These are phyloP conservation scores for Penicillium sp. DNA, from an alignment of 2,329 filamentous ascomycete species.

Conservation along the genomic window DNA sequence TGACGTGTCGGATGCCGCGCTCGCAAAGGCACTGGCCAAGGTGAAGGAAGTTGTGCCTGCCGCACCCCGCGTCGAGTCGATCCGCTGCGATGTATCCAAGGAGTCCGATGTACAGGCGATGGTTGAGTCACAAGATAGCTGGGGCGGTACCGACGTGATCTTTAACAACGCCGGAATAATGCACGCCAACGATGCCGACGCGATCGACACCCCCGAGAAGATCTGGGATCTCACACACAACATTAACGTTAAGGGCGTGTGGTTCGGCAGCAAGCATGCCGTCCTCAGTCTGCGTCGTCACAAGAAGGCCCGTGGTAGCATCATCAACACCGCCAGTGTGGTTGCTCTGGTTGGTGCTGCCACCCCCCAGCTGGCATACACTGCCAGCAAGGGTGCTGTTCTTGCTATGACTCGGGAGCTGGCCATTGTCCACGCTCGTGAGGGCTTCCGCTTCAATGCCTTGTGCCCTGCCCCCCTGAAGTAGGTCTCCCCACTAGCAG, in stretches of 20 bases:
- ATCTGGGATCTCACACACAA: conserved; percentile 94
- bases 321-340: conserved; percentile 91
- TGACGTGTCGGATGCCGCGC: conserved; percentile 77
- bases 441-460: conserved; percentile 87
- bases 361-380: conserved; percentile 89
- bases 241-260: conserved; percentile 98
- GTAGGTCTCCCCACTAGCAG: conserved; percentile 38
- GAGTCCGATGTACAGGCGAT: conserved; percentile 76
- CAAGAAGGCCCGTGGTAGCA: conserved; percentile 74
- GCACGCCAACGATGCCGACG: conserved; percentile 80
- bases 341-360: conserved; percentile 85
- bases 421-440: conserved; percentile 87
- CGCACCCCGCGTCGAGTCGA: conserved; percentile 28
- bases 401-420: conserved; percentile 86
- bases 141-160: conserved; percentile 87
- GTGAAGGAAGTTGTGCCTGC: conserved; percentile 70
- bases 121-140: conserved; percentile 73
- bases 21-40: conserved; percentile 75
- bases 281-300: conserved; percentile 77
- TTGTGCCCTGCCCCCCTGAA: conserved; percentile 90
- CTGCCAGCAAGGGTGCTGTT: conserved; percentile 90
- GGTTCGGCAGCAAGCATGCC: conserved; percentile 92
- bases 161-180: conserved; percentile 99
- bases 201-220: conserved; percentile 79
- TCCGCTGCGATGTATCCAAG: conserved; percentile 73